Conservation (phyloP, 1,284 basidiomycete genomes). For the Volvariella surrecta region DNA sequence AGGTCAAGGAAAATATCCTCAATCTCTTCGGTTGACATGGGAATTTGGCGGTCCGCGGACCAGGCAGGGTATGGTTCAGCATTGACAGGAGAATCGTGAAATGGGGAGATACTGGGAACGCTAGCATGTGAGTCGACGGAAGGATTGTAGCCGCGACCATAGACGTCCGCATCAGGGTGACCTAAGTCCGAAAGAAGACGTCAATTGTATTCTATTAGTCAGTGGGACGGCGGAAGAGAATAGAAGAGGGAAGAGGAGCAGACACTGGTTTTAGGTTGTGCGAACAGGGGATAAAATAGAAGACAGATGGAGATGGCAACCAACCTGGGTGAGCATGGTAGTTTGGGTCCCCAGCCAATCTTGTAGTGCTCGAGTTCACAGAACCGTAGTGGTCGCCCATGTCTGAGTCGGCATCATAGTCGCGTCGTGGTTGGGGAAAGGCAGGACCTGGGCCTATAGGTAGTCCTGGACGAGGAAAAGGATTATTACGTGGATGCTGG, state of each 20-base stretch:
- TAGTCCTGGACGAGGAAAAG: conserved; percentile 16
- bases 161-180: conserved; percentile 38
- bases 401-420: conserved; percentile 44
- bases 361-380: conserved; percentile 45
- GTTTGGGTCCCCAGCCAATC: conserved; percentile 39
- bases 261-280: too few relatives aligned
- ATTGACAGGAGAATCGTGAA: conserved; percentile 47
- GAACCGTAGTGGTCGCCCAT: conserved; percentile 38
- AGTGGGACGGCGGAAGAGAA: too few relatives aligned
- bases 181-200: conserved; percentile 11
- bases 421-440: conserved; percentile 23
- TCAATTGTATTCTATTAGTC: too few relatives aligned
- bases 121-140: conserved; percentile 52
- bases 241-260: too few relatives aligned
- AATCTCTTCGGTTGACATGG: conserved; percentile 97
- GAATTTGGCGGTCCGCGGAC: conserved; percentile 88
- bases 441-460: conserved; percentile 17
- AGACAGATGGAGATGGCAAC: conserved; percentile 10
- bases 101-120: conserved; percentile 46
- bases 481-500: conserved; percentile 23
- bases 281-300: conserved; percentile 10
- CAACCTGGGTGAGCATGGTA: conserved; percentile 37
- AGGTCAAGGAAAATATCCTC: conserved; percentile 98
- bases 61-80: conserved; percentile 89
- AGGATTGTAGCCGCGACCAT: conserved; percentile 37